These are phyloP conservation scores for Termitomyces sp. DNA, from an alignment of 768 basidiomycete genomes.

Conservation along the genomic window DNA sequence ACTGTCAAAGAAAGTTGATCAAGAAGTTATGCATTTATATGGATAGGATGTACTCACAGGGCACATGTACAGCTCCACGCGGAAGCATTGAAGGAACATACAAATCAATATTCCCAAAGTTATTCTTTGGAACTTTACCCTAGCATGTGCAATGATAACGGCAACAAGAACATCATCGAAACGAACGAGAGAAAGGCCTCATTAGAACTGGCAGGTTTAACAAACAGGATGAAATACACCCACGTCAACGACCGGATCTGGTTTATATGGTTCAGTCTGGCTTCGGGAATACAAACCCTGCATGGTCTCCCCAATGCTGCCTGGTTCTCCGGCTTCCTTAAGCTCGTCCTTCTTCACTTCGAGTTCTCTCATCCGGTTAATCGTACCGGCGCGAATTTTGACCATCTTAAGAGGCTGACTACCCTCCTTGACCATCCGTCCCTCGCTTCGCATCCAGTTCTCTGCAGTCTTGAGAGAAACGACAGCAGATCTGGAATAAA, in stretches of 20 bases:
- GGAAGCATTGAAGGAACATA: slow-evolving; percentile 97
- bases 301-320: slow-evolving; percentile 46
- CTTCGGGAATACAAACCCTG: slow-evolving; percentile 83
- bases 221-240: slow-evolving; percentile 23
- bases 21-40: background rate
- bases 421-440: slow-evolving; percentile 64
- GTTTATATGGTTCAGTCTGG: slow-evolving; percentile 80
- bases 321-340: slow-evolving; percentile 31
- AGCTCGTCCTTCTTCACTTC: slow-evolving; percentile 42
- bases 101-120: slow-evolving; percentile 95
- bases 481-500: slow-evolving; percentile 82
- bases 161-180: background rate
- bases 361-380: slow-evolving; percentile 68
- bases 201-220: background rate
- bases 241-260: slow-evolving; percentile 82
- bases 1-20: slow-evolving; percentile 33
- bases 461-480: slow-evolving; percentile 87
- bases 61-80: slow-evolving; percentile 77
- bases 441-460: slow-evolving; percentile 87
- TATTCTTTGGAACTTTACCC: slow-evolving; percentile 93
- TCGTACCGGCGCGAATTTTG: slow-evolving; percentile 79
- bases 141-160: slow-evolving; percentile 23
- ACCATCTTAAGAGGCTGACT: slow-evolving; percentile 87
- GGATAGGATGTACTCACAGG: slow-evolving; percentile 57
- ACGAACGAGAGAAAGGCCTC: slow-evolving; percentile 3